phyloP scores from a whole-genome alignment of 2,329 filamentous ascomycete species.

The Penicillium janthinellum region DNA sequence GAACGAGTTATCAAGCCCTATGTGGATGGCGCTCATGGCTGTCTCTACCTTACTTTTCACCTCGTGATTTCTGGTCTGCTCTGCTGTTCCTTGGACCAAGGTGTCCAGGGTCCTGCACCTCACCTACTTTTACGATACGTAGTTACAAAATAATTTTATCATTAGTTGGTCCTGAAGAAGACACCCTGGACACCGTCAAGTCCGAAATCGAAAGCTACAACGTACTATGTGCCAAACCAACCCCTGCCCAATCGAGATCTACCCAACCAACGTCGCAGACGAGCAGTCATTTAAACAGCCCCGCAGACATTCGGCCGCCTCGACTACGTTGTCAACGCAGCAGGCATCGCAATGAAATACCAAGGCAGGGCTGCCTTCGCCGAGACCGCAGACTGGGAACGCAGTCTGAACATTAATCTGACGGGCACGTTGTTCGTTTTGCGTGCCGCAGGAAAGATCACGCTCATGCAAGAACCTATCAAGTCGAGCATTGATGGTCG shows the following conservation, averaged over 20 bases:
- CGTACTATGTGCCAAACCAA: conserved; percentile 3
- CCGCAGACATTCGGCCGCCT: conserved; percentile 19
- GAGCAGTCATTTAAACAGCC: conserved; percentile 14
- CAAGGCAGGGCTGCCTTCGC: conserved; percentile 23
- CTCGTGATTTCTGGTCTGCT: not conserved
- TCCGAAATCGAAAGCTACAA: conserved; percentile 16
- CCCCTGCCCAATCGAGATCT: conserved; percentile 13
- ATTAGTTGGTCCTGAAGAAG: not conserved
- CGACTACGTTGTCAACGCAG: conserved; percentile 22
- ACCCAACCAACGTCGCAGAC: conserved; percentile 16
- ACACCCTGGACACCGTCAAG: conserved; percentile 14
- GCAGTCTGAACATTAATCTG: conserved; percentile 48
- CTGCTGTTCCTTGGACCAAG: not conserved
- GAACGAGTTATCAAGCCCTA: not conserved
- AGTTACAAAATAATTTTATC: too few relatives aligned
- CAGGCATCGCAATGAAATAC: conserved; percentile 30
- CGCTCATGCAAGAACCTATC: conserved; percentile 49
- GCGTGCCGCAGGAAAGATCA: conserved; percentile 44
- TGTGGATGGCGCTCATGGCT: not conserved
- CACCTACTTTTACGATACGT: too few relatives aligned
- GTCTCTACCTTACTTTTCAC: not conserved
- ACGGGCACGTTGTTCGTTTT: conserved; percentile 49
- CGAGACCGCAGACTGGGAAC: conserved; percentile 41
- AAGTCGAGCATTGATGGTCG: conserved; percentile 38
- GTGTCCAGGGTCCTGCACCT: too few relatives aligned